These are phyloP conservation scores for Thozetella sp. DNA, from an alignment of 495 filamentous ascomycete species.

Conservation along the genomic window DNA sequence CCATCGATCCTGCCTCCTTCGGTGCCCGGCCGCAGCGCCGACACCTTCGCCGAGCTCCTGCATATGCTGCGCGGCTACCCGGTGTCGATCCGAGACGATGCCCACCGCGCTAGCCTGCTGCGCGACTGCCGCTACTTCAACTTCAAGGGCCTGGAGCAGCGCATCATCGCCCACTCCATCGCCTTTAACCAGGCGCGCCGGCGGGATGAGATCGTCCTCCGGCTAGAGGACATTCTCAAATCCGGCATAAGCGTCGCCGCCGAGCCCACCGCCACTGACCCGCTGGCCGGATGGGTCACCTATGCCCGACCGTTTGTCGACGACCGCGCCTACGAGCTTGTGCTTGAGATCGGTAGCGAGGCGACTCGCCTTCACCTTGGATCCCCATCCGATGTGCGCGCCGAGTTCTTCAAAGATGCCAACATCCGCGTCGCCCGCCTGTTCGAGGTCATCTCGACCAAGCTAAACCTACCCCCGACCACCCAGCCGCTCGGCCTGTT, in stretches of 20 bases:
- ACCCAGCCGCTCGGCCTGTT: conserved; percentile 69
- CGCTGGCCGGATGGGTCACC: conserved; percentile 61
- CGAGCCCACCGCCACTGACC: conserved; percentile 40
- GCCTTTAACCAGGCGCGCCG: conserved; percentile 70
- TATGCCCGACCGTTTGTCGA: conserved; percentile 87
- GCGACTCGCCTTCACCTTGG: conserved; percentile 62
- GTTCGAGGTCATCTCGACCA: conserved; percentile 79
- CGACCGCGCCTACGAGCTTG: conserved; percentile 68
- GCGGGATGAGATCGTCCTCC: conserved; percentile 76
- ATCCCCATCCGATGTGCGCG: conserved; percentile 36
- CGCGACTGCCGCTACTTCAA: conserved; percentile 92
- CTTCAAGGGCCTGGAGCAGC: conserved; percentile 88
- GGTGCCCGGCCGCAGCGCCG: conserved; percentile 77
- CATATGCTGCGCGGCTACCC: conserved; percentile 89
- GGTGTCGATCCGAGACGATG: conserved; percentile 72
- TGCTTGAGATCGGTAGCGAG: conserved; percentile 79
- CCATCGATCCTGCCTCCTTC: conserved; percentile 82
- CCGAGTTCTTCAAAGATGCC: conserved; percentile 71
- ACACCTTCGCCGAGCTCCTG: conserved; percentile 81
- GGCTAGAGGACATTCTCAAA: conserved; percentile 83
- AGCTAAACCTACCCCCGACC: conserved; percentile 68
- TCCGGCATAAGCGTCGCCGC: conserved; percentile 70
- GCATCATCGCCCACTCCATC: conserved; percentile 77
- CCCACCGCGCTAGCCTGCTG: conserved; percentile 78
- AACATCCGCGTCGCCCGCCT: conserved; percentile 71